Evolutionary conservation across 2,329 filamentous ascomycete genomes (phyloP).

Genomic region (Curvularia lunata): DNA sequence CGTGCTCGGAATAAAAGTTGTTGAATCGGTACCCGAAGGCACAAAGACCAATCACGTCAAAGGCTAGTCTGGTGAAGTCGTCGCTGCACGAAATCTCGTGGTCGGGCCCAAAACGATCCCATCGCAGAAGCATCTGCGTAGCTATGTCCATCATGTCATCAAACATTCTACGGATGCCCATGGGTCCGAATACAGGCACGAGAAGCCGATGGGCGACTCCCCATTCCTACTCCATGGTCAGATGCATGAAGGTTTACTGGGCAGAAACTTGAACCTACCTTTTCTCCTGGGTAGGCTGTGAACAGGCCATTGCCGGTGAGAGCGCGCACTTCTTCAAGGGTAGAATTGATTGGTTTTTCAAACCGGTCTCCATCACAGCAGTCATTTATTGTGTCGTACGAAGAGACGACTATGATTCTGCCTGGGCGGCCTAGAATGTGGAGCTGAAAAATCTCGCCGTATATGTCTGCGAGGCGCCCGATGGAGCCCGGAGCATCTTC

Average conservation of each 20-base stretch:
- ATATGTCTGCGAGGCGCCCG: slow-evolving; percentile 11
- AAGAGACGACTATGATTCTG: slow-evolving; percentile 11
- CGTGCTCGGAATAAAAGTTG: slow-evolving; percentile 12
- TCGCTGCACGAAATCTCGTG: slow-evolving; percentile 14
- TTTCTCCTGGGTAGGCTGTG: slow-evolving; percentile 13
- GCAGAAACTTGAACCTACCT: neutral
- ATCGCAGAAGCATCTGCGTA: slow-evolving; percentile 14
- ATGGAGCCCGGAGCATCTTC: slow-evolving; percentile 9
- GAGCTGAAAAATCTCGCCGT: slow-evolving; percentile 16
- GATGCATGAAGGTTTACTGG: neutral
- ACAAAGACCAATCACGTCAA: slow-evolving; percentile 15
- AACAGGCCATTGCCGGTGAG: slow-evolving; percentile 12
- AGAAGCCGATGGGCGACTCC: slow-evolving; percentile 10
- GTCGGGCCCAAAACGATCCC: slow-evolving; percentile 14
- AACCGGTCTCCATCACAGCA: slow-evolving; percentile 11
- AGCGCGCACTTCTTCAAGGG: slow-evolving; percentile 13
- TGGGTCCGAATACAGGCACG: slow-evolving; percentile 15
- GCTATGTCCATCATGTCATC: slow-evolving; percentile 15
- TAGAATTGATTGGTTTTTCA: slow-evolving; percentile 13
- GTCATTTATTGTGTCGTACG: slow-evolving; percentile 16
- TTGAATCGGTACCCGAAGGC: slow-evolving; percentile 18
- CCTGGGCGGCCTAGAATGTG: slow-evolving; percentile 10
- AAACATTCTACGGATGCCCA: slow-evolving; percentile 15
- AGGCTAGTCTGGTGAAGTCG: slow-evolving; percentile 11
- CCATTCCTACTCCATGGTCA: slow-evolving; percentile 4